Conservation (phyloP, 129 eudicot species). For the Flaveria ramosissima region DNA sequence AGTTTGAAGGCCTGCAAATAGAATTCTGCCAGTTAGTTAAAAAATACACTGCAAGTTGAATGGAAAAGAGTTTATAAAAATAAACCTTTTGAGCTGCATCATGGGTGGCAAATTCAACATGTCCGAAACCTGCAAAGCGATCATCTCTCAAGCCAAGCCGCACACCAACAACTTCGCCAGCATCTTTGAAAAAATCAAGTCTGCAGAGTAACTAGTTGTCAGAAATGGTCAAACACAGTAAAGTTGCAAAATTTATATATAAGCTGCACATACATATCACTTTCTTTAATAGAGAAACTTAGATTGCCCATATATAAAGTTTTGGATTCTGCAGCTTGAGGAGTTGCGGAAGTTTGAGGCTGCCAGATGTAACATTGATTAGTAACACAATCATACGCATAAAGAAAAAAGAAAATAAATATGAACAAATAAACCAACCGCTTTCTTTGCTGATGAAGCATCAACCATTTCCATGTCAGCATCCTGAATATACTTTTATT, state of each 20-base stretch:
- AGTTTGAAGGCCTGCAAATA: constrained; percentile 57
- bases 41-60: too few relatives aligned
- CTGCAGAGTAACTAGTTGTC: constrained; percentile 42
- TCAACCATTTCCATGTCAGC: constrained; percentile 65
- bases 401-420: neutral
- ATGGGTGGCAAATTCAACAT: constrained; percentile 76
- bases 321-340: constrained; percentile 62
- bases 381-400: neutral
- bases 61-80: neutral
- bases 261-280: constrained; percentile 62
- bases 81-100: constrained; percentile 73
- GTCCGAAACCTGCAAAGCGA: constrained; percentile 88
- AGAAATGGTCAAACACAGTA: neutral
- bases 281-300: constrained; percentile 49
- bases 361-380: constrained; percentile 31
- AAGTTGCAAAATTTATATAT: neutral
- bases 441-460: constrained; percentile 49
- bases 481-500: constrained; percentile 33
- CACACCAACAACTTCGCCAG: constrained; percentile 70
- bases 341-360: constrained; percentile 72
- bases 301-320: constrained; percentile 88
- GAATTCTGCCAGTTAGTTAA: neutral
- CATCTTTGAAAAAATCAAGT: constrained; percentile 62
- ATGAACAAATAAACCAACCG: constrained; percentile 37
- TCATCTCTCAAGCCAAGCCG: constrained; percentile 58